phyloP scores from a whole-genome alignment of 1,139 yeast species.

The Kodamaea plutei region DNA sequence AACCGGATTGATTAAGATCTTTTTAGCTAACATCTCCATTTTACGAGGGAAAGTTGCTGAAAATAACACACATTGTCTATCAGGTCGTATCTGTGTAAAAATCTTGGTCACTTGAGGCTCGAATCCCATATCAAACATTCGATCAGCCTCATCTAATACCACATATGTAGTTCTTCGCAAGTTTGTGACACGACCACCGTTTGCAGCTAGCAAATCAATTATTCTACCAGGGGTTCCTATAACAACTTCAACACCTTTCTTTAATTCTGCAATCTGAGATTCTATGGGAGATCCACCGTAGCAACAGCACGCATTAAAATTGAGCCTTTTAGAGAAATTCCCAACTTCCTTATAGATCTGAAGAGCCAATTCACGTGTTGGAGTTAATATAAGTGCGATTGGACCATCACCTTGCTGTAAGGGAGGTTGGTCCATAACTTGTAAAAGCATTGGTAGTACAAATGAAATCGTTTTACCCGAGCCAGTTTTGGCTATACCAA shows the following conservation, averaged over 20 bases:
- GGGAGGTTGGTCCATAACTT: constrained; percentile 67
- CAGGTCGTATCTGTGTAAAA: constrained; percentile 74
- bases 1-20: constrained; percentile 57
- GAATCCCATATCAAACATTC: constrained; percentile 96
- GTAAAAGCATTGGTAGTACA: constrained; percentile 78
- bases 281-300: constrained; percentile 94
- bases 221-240: constrained; percentile 97
- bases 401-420: constrained; percentile 62
- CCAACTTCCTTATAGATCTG: constrained; percentile 73
- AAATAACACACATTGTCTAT: constrained; percentile 85
- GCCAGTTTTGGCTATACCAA: constrained; percentile 95
- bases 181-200: constrained; percentile 73
- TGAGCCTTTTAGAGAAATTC: constrained; percentile 50
- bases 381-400: constrained; percentile 74
- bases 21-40: constrained; percentile 70
- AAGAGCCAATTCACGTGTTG: constrained; percentile 88
- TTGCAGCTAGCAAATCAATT: constrained; percentile 83
- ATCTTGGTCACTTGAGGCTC: constrained; percentile 93
- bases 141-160: constrained; percentile 93
- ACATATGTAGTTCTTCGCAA: constrained; percentile 70
- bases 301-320: constrained; percentile 62
- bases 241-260: constrained; percentile 73
- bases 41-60: constrained; percentile 91
- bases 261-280: constrained; percentile 74
- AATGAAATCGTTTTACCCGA: constrained; percentile 94